Evolutionary conservation across 129 eudicot genomes (phyloP), one percentile per base, ranked within the genome.

Genomic region (Apium graveolens): DNA sequence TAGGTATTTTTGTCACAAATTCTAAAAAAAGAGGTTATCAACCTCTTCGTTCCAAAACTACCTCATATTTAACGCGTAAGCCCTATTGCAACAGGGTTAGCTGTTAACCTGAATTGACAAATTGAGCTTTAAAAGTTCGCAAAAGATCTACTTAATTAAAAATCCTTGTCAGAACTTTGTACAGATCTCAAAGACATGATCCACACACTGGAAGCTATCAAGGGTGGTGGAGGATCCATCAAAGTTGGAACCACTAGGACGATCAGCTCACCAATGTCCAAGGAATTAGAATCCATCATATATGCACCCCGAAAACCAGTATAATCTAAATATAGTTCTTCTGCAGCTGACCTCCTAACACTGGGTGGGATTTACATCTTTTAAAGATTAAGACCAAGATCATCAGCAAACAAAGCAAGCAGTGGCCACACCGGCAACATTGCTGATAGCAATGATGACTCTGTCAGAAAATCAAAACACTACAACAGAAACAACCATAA

Each of bases 161-260:
- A 26, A 35, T 35, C 37, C 41, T 13, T 37, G 65, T 70, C 34
- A 45, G 24, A 37, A 65, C 70, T 26, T 49, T 29, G 62, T 71
- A 45, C n/a, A 79, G 73, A 51, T 80, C 32, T 60, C 31, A 37
- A 69, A 84, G 82, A 78, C 79, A 93, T 90, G 97, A 96, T 83
- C 75, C 88, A 80, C 49, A 86, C 89, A 78, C 82, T 88, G 65
- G 97, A 91, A 88, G 88, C 91, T 45, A 89, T 91, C 79, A 91
- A 78, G 79, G 96, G 98, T 53, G 96, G 97, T 31, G 98, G 93
- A 37, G 98, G 93, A 53, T 91, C 97, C 27, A 83, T 94, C 76
- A 88, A 87, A 88, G 91, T 94, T 45, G 97, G 98, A 73, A 79
- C 93, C 42, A 88, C 92, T 5, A 97, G 95, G 32, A 93, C 86